Evolutionary conservation across 169 alveolate species (phyloP).

Genomic region (Plasmodium gonderi): DNA sequence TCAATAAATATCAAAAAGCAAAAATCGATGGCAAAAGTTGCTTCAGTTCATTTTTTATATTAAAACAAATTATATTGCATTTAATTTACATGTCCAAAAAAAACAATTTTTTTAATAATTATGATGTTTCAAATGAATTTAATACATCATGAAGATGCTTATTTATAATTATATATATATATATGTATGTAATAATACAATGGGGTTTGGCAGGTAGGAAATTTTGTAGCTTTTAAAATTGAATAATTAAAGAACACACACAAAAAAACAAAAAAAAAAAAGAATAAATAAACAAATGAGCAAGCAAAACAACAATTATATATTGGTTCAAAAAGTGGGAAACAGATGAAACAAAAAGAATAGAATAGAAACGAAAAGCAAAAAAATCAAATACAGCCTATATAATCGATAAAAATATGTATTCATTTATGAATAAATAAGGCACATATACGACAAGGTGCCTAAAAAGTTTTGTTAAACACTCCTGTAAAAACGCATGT

Average conservation of each 20-base stretch:
- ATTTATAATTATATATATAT: not conserved
- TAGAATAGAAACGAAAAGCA: not conserved
- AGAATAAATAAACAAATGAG: not conserved
- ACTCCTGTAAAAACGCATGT: not conserved
- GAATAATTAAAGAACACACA: constrained; percentile 17
- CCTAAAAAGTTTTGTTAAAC: not conserved
- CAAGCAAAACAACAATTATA: not conserved
- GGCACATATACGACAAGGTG: not conserved
- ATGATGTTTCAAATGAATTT: constrained; percentile 6
- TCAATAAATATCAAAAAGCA: constrained; percentile 39
- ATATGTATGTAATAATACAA: not conserved
- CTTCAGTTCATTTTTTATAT: constrained; percentile 2
- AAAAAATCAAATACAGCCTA: not conserved
- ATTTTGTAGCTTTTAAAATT: constrained; percentile 12
- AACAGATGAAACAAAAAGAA: not conserved
- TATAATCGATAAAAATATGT: not conserved
- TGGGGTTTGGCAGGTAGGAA: not conserved
- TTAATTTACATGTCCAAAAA: not conserved
- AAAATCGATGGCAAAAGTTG: not conserved
- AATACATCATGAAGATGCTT: not conserved
- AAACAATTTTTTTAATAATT: not conserved
- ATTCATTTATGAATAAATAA: not conserved
- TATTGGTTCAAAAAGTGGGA: constrained; percentile 6
- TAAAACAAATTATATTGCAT: constrained; percentile 22
- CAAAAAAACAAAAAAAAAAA: constrained; percentile 6